phyloP scores from a whole-genome alignment of 768 basidiomycete genomes.

The Filobasidium floriforme region DNA sequence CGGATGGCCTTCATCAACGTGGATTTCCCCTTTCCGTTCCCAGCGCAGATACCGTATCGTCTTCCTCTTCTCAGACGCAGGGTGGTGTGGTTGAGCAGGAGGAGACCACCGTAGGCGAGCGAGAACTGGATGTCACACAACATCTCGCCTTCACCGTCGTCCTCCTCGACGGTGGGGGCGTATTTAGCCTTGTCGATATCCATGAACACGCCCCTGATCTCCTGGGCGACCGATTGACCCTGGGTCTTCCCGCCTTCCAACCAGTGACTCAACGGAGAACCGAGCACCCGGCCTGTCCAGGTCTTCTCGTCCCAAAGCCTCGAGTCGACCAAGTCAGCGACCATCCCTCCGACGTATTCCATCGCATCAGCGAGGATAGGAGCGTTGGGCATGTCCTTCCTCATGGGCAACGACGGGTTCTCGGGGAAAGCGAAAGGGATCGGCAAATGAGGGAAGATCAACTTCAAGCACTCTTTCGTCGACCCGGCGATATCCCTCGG shows the following conservation, averaged over 20 bases:
- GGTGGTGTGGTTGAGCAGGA: conserved; percentile 87
- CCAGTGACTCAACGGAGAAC: conserved; percentile 66
- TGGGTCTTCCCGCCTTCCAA: conserved; percentile 44
- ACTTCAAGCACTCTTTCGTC: conserved; percentile 53
- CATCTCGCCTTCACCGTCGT: conserved; percentile 69
- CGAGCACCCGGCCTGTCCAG: conserved; percentile 56
- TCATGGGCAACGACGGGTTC: conserved; percentile 50
- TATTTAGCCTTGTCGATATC: conserved; percentile 69
- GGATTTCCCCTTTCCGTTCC: conserved; percentile 94
- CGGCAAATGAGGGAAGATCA: conserved; percentile 58
- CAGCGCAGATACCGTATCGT: conserved; percentile 88
- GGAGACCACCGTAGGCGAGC: conserved; percentile 85
- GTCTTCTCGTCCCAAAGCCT: conserved; percentile 43
- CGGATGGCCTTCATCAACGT: conserved; percentile 92
- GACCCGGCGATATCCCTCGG: conserved; percentile 64
- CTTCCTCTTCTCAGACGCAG: conserved; percentile 81
- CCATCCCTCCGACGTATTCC: conserved; percentile 63
- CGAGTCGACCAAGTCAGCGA: conserved; percentile 63
- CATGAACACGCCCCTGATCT: conserved; percentile 63
- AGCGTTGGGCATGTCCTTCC: conserved; percentile 52
- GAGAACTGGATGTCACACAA: conserved; percentile 91
- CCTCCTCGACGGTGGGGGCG: conserved; percentile 47
- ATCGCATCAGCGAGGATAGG: conserved; percentile 58
- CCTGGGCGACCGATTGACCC: conserved; percentile 51
- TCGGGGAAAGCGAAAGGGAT: conserved; percentile 47